A percentile compares a stretch with the other conserved stretches of the same genome.
phyloP scores from a whole-genome alignment of 2,329 filamentous ascomycete species.

The Penicillium sumatraense region DNA sequence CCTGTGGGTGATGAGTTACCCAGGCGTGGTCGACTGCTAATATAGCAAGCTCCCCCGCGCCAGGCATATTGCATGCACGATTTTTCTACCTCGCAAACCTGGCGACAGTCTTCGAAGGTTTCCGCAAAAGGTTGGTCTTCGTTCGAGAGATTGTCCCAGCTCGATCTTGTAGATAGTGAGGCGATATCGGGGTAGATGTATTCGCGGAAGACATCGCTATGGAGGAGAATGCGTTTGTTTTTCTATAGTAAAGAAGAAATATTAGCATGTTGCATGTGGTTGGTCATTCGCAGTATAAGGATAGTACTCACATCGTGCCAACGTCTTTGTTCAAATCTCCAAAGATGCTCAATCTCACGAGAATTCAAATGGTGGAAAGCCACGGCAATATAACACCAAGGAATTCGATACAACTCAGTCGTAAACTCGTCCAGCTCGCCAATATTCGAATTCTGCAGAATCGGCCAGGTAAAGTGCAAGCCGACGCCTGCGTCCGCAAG shows the following conservation, averaged over 20 bases:
- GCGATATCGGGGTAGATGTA: conserved; percentile 39
- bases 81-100: conserved; percentile 30
- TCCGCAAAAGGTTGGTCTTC: conserved; percentile 33
- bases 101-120: conserved; percentile 37
- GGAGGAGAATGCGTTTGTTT: conserved; percentile 36
- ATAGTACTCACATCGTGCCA: conserved; percentile 63
- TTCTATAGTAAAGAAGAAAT: conserved; percentile 13
- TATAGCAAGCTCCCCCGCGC: conserved; percentile 36
- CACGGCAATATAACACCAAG: conserved; percentile 57
- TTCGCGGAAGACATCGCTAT: conserved; percentile 44
- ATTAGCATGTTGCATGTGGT: neutral
- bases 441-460: conserved; percentile 48
- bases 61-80: conserved; percentile 39
- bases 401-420: conserved; percentile 43
- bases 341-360: conserved; percentile 48
- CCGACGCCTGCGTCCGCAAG: conserved; percentile 52
- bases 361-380: conserved; percentile 56
- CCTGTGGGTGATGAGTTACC: conserved; percentile 24
- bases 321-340: conserved; percentile 54
- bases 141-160: conserved; percentile 43
- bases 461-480: conserved; percentile 54
- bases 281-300: neutral
- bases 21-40: conserved; percentile 34
- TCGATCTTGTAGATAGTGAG: conserved; percentile 25
- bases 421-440: conserved; percentile 51